Evolutionary conservation across 176 grass and related monocot genomes (phyloP).

Genomic region (Lolium rigidum): DNA sequence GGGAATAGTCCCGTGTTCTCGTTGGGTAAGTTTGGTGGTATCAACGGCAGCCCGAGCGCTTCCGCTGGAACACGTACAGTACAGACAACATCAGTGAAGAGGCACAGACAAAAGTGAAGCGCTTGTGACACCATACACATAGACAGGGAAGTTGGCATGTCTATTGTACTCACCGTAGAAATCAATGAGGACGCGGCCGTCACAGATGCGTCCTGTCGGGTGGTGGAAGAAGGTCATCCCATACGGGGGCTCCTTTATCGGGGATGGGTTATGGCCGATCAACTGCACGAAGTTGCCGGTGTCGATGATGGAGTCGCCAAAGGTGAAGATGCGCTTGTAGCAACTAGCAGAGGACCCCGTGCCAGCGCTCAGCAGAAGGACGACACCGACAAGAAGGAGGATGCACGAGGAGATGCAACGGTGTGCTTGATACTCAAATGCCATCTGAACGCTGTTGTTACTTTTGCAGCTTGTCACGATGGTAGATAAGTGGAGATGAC

Average conservation of each 20-base stretch:
- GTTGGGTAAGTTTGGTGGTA: conserved; percentile 45
- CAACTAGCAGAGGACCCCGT: conserved; percentile 7
- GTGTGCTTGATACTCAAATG: background rate
- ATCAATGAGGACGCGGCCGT: conserved; percentile 68
- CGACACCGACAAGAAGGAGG: background rate
- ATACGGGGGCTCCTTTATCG: conserved; percentile 42
- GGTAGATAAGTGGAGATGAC: background rate
- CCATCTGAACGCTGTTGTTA: background rate
- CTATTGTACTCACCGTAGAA: conserved; percentile 56
- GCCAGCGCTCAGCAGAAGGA: conserved; percentile 21
- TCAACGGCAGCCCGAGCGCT: conserved; percentile 46
- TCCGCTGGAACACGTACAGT: conserved; percentile 43
- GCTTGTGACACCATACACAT: no score
- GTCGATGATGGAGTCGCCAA: conserved; percentile 75
- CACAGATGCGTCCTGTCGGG: conserved; percentile 55
- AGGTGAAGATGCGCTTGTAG: conserved; percentile 68
- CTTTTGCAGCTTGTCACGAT: background rate
- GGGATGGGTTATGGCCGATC: background rate
- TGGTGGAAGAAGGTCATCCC: conserved; percentile 62
- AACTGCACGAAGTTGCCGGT: conserved; percentile 52
- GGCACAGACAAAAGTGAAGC: background rate
- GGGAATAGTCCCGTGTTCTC: conserved; percentile 41
- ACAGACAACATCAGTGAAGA: background rate
- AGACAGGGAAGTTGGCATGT: background rate
- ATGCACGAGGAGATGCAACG: background rate